These are phyloP conservation scores for Carallia pectinifolia DNA, from an alignment of 345 rosid species.

Conservation along the genomic window DNA sequence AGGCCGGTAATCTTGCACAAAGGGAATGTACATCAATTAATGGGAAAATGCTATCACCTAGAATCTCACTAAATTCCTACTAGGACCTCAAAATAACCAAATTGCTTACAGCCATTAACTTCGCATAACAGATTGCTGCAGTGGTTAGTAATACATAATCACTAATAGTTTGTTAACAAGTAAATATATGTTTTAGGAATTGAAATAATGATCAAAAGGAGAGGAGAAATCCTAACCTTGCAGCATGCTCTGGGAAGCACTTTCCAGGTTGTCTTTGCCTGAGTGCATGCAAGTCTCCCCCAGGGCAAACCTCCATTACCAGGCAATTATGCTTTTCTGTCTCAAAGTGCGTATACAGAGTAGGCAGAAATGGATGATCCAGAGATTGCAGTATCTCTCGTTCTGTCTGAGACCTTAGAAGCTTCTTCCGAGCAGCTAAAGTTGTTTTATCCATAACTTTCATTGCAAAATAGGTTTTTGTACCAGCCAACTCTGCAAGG, in stretches of 20 bases:
- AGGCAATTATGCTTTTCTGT: conserved; percentile 73
- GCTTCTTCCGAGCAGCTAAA: conserved; percentile 82
- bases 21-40: neutral
- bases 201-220: neutral
- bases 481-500: conserved; percentile 76
- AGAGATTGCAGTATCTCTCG: conserved; percentile 79
- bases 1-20: neutral
- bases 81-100: neutral
- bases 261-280: conserved; percentile 86
- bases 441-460: conserved; percentile 79
- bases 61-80: neutral
- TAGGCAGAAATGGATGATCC: conserved; percentile 91
- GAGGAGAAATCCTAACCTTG: conserved; percentile 45
- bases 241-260: conserved; percentile 84
- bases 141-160: neutral
- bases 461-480: conserved; percentile 66
- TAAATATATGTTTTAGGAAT: neutral
- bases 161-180: too few relatives aligned
- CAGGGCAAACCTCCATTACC: conserved; percentile 99
- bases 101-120: neutral
- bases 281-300: conserved; percentile 83
- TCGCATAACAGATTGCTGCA: neutral
- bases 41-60: neutral
- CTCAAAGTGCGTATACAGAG: conserved; percentile 82
- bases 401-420: conserved; percentile 82